phyloP scores from a whole-genome alignment of 2,329 filamentous ascomycete genomes.

The Pseudocercospora fuligena region DNA sequence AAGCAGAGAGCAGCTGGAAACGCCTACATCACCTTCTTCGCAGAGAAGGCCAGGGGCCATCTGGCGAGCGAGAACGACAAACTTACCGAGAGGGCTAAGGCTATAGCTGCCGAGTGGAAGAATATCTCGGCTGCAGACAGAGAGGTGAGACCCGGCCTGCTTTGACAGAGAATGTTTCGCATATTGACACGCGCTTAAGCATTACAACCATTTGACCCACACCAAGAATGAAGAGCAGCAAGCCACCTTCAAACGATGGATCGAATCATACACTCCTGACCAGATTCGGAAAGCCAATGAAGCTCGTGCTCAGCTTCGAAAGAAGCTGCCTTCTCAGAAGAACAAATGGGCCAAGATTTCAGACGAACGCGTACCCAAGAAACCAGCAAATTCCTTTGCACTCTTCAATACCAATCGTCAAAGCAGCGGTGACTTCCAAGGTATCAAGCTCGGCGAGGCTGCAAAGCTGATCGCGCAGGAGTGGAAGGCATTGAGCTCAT shows the following conservation, averaged over 20 bases:
- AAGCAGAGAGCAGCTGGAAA: slow-evolving; percentile 9
- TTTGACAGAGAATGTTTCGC: not conserved
- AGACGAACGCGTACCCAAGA: slow-evolving; percentile 61
- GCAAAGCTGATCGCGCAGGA: slow-evolving; percentile 50
- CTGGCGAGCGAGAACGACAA: slow-evolving; percentile 27
- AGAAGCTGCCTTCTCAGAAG: slow-evolving; percentile 14
- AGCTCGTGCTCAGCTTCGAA: slow-evolving; percentile 53
- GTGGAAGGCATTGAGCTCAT: slow-evolving; percentile 53
- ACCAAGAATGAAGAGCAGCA: slow-evolving; percentile 51
- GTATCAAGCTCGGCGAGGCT: slow-evolving; percentile 49
- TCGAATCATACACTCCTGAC: slow-evolving; percentile 59
- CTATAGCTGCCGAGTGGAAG: slow-evolving; percentile 53
- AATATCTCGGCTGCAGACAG: slow-evolving; percentile 49
- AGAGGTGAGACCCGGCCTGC: slow-evolving; percentile 45
- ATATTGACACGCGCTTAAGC: slow-evolving; percentile 45
- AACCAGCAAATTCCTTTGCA: slow-evolving; percentile 45
- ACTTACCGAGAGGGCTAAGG: slow-evolving; percentile 42
- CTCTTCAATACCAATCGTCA: slow-evolving; percentile 54
- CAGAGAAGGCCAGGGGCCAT: slow-evolving; percentile 31
- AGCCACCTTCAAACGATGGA: slow-evolving; percentile 58
- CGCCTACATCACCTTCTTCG: slow-evolving; percentile 38
- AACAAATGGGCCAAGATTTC: slow-evolving; percentile 45
- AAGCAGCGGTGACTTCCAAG: slow-evolving; percentile 56
- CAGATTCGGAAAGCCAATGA: slow-evolving; percentile 64
- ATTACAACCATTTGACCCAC: slow-evolving; percentile 58